A percentile compares a stretch with the other conserved stretches of the same genome.
These are phyloP conservation scores for Pulveroboletus frians DNA, from an alignment of 768 basidiomycete genomes.

Conservation along the genomic window DNA sequence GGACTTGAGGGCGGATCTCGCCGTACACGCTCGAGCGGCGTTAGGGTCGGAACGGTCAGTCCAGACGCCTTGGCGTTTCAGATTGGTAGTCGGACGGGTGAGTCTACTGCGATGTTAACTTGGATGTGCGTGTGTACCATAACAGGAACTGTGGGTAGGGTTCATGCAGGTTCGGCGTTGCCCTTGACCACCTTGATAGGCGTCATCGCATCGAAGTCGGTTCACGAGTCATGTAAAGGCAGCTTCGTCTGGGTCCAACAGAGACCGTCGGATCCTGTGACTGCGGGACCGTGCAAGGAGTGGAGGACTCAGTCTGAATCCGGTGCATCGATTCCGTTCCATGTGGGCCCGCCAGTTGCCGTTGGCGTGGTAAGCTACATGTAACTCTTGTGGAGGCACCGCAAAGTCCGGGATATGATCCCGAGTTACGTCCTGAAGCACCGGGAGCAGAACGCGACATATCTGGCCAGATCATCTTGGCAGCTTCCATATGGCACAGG, in stretches of 20 bases:
- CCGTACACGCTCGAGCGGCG: conserved; percentile 19
- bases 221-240: too few species aligned
- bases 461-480: conserved; percentile 13
- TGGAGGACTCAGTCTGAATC: too few species aligned
- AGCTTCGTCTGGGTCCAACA: too few species aligned
- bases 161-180: too few species aligned
- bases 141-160: too few species aligned
- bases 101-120: conserved; percentile 8
- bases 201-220: too few species aligned
- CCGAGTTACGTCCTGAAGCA: conserved; percentile 6
- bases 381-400: conserved; percentile 3
- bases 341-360: conserved; percentile 22
- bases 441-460: conserved; percentile 4
- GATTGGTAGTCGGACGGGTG: not conserved
- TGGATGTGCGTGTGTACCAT: not conserved
- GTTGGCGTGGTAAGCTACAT: conserved; percentile 3
- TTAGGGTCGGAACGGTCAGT: conserved; percentile 8
- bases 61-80: conserved; percentile 15
- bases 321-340: conserved; percentile 11
- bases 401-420: conserved; percentile 28
- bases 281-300: too few species aligned
- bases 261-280: too few species aligned
- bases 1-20: conserved; percentile 29
- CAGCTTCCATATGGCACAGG: conserved; percentile 6
- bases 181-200: too few species aligned